phyloP scores from a whole-genome alignment of 176 grass and related monocot genomes.

The Phoenix dactylifera region DNA sequence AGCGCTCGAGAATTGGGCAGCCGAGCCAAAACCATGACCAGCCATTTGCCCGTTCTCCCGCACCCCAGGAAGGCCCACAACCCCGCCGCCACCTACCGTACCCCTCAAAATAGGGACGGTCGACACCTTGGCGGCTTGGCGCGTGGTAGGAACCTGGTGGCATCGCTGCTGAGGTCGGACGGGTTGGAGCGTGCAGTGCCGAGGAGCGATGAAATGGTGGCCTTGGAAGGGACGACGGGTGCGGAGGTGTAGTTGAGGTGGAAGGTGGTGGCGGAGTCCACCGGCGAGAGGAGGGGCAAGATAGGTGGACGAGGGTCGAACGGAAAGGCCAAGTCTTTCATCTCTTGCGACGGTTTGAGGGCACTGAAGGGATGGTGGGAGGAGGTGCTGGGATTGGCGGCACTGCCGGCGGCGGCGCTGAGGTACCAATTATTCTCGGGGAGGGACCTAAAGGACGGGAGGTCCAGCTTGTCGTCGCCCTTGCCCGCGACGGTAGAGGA shows the following conservation, averaged over 20 bases:
- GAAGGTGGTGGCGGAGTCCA: not conserved
- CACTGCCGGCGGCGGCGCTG: not conserved
- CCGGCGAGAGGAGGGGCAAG: conserved; percentile 16
- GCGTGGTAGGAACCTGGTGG: not conserved
- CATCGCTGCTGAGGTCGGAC: conserved; percentile 10
- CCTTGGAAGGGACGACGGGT: not conserved
- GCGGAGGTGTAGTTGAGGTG: not conserved
- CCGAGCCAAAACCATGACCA: conserved; percentile 2
- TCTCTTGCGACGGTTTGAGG: conserved; percentile 7
- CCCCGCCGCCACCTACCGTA: not conserved
- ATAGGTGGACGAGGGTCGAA: conserved; percentile 9
- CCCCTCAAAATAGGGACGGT: not conserved
- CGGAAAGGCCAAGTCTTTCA: conserved; percentile 38
- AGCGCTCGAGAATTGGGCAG: not conserved
- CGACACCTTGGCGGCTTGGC: not conserved
- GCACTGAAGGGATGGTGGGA: conserved; percentile 13
- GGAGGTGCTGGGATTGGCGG: conserved; percentile 20
- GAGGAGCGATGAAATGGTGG: not conserved
- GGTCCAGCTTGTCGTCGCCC: conserved; percentile 38
- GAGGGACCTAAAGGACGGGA: conserved; percentile 31
- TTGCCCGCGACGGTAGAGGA: not conserved
- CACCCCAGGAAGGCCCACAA: not conserved
- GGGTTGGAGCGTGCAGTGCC: not conserved
- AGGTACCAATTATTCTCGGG: conserved; percentile 20
- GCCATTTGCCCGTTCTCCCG: not conserved